Evolutionary conservation across 108 stramenopile species (phyloP).

Genomic region (Cyclostephanos tholiformis): DNA sequence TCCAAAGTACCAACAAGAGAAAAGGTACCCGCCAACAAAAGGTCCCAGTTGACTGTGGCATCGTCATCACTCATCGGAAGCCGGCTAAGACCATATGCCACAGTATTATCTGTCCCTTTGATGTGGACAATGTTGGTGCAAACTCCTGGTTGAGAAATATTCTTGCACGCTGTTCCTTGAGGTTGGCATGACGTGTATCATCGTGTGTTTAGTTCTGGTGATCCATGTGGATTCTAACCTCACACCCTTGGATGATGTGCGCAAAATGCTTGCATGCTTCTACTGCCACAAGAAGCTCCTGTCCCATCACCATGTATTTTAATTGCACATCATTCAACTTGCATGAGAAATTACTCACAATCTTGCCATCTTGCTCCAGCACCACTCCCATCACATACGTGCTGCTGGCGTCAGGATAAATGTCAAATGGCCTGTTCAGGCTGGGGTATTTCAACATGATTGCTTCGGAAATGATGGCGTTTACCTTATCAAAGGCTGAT

Average conservation of each 20-base stretch:
- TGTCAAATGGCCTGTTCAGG: conserved; percentile 8
- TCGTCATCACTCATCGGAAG: conserved; percentile 4
- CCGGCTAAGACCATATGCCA: conserved; percentile 12
- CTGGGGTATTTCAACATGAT: conserved; percentile 42
- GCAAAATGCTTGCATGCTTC: conserved; percentile 23
- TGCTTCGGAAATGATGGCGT: neutral
- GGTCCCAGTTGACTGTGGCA: too few relatives aligned
- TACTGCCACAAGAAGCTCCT: conserved; percentile 45
- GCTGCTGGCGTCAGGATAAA: conserved; percentile 34
- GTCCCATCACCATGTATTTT: conserved; percentile 45
- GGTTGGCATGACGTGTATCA: conserved; percentile 1
- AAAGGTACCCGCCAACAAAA: too few relatives aligned
- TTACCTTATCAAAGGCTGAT: too few relatives aligned
- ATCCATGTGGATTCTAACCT: conserved; percentile 8
- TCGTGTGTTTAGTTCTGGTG: conserved; percentile 1
- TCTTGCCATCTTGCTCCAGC: conserved; percentile 38
- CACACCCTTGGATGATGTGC: conserved; percentile 15
- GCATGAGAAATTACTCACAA: conserved; percentile 23
- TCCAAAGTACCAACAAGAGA: too few relatives aligned
- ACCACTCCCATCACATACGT: conserved; percentile 45
- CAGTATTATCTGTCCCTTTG: conserved; percentile 13
- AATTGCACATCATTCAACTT: conserved; percentile 46
- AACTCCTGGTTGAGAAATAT: conserved; percentile 7
- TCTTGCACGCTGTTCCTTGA: neutral
- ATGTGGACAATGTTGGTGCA: neutral